Percentiles rank a stretch among this genome's conserved stretches.
Evolutionary conservation across 768 basidiomycete genomes (phyloP).

Genomic region (Tulasnella sp.): DNA sequence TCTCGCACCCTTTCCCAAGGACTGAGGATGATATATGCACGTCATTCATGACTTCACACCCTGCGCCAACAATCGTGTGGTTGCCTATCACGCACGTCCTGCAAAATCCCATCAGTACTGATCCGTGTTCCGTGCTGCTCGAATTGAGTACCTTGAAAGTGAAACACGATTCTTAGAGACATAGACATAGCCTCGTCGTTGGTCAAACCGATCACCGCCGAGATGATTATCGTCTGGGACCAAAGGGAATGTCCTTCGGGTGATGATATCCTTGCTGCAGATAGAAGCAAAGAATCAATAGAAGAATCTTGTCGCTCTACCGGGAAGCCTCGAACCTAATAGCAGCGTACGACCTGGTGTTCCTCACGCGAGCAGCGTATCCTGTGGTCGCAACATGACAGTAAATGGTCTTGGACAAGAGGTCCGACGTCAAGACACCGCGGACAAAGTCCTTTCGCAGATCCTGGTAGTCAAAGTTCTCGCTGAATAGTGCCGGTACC

Average conservation of each 20-base stretch:
- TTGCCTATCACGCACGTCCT: conserved; percentile 80
- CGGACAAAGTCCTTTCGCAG: conserved; percentile 90
- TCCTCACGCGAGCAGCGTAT: conserved; percentile 90
- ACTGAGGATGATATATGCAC: conserved; percentile 68
- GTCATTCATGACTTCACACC: conserved; percentile 61
- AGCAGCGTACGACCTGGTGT: conserved; percentile 87
- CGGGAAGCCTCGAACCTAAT: conserved; percentile 56
- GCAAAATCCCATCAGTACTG: not conserved
- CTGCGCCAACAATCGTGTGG: conserved; percentile 81
- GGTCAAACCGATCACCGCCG: conserved; percentile 72
- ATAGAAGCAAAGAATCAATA: conserved; percentile 17
- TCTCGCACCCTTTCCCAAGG: conserved; percentile 67
- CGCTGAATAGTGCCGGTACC: conserved; percentile 95
- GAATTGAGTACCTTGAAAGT: conserved; percentile 64
- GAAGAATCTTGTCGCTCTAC: conserved; percentile 27
- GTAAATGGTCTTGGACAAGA: conserved; percentile 91
- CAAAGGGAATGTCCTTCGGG: conserved; percentile 92
- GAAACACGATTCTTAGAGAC: conserved; percentile 74
- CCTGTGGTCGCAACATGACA: conserved; percentile 84
- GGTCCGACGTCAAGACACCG: conserved; percentile 88
- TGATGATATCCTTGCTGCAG: conserved; percentile 81
- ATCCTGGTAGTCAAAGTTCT: conserved; percentile 97
- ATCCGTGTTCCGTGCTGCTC: not conserved
- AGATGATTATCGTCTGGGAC: conserved; percentile 94
- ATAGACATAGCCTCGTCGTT: conserved; percentile 85